phyloP scores from a whole-genome alignment of 2,329 filamentous ascomycete genomes.

The Fusarium sp. region DNA sequence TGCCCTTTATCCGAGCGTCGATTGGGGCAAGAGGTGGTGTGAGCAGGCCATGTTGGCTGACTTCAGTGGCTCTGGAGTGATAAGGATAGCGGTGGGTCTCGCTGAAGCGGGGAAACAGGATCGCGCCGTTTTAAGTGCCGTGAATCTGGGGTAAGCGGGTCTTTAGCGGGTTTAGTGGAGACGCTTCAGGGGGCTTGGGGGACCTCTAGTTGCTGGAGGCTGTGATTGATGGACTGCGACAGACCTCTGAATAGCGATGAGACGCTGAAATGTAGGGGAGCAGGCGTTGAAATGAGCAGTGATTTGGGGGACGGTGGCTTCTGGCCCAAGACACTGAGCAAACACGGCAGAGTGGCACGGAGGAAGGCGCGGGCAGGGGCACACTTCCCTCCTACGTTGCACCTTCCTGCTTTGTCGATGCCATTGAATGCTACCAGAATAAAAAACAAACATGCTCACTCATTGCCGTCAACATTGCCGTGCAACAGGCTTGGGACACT shows the following conservation, averaged over 20 bases:
- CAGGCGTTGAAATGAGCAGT: neutral
- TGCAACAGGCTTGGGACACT: slow-evolving; percentile 9
- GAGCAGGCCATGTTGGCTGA: slow-evolving; percentile 7
- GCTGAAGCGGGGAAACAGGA: slow-evolving; percentile 24
- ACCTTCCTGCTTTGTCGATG: slow-evolving; percentile 2
- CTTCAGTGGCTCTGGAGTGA: slow-evolving; percentile 8
- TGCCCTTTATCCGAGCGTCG: slow-evolving; percentile 5
- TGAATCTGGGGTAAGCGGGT: slow-evolving; percentile 37
- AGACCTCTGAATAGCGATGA: slow-evolving; percentile 18
- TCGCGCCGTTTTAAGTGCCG: slow-evolving; percentile 23
- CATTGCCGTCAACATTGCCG: neutral
- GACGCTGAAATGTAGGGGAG: slow-evolving; percentile 9
- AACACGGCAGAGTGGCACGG: neutral
- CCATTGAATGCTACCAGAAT: neutral
- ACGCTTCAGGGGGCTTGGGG: slow-evolving; percentile 13
- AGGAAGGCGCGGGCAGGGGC: neutral
- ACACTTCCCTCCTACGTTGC: slow-evolving; percentile 11
- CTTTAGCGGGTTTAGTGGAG: slow-evolving; percentile 28
- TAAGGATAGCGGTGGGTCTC: slow-evolving; percentile 9
- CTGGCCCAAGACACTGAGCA: neutral
- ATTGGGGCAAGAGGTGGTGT: slow-evolving; percentile 1
- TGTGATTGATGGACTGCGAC: slow-evolving; percentile 10
- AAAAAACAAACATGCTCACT: neutral
- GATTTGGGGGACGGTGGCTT: slow-evolving; percentile 1
- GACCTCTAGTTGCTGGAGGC: slow-evolving; percentile 20